Evolutionary conservation across 2,329 filamentous ascomycete genomes (phyloP), one percentile per base, ranked within the genome.

Genomic region (Pseudogymnoascus sp.): DNA sequence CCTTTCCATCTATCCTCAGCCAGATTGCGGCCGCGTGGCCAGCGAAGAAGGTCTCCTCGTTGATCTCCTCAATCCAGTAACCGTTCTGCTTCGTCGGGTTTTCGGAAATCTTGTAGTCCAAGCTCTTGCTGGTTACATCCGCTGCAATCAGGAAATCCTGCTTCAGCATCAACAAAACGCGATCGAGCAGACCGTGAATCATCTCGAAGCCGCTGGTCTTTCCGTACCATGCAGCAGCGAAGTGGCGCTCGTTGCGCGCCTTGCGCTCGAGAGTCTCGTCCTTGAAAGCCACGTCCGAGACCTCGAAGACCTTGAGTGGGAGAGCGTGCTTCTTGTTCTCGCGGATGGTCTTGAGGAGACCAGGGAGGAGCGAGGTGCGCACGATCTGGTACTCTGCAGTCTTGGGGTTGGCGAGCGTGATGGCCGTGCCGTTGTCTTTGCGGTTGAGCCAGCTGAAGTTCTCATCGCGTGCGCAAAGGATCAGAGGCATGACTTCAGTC

Each of bases 401-500:
- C 79, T 97, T 97, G 61, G 92, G 92, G 74, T 97, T 97, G 66
- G 90, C 90, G 40, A 97, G 86, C 69, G 85, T 87, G 67, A 97
- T 85, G 29, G 90, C 92, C 0, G 87, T 91, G 66, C 90, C 90
- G 69, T 96, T 89, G 68, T 97, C 92, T 71, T 86, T 86, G 71
- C 92, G 88, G 77, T 96, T 96, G 59, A 99, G 80, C 89, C 90
- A 97, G 63, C 82, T 87, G 74, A 97, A 99, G 79, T 99, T 99
- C 81, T 99, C 94, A 71, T 97, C 93, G 74, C 97, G 92, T 50
- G 91, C 96, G 81, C 94, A 99, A 61, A 99, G 84, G 68, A 96
- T 97, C 29, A 99, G 81, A 26, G 94, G 93, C 84, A 99, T 87
- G 61, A 96, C 93, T 78, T 99, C 94, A 61, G 85, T 88, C 94